Evolutionary conservation across 352 stramenopile genomes (phyloP).

Genomic region (Pythium aristosporum): DNA sequence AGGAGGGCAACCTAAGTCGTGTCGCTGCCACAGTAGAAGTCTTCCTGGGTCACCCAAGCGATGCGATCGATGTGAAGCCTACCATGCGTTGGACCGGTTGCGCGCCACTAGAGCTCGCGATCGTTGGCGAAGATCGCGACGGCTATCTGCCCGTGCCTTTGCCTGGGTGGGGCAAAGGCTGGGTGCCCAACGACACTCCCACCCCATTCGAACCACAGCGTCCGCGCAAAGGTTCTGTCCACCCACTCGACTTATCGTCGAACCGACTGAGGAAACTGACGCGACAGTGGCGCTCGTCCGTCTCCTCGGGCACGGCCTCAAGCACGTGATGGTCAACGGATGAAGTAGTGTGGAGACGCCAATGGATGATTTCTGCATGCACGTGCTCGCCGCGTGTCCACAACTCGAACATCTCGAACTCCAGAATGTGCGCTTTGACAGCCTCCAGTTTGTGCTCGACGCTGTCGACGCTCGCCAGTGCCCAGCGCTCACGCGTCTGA

Average conservation of each 20-base stretch:
- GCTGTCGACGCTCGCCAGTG: neutral
- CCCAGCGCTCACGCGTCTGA: neutral
- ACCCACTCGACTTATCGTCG: neutral
- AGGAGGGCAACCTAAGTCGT: neutral
- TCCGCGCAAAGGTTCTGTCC: neutral
- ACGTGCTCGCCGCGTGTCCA: neutral
- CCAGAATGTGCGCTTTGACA: neutral
- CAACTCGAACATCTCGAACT: neutral
- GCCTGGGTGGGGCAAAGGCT: constrained; percentile 1
- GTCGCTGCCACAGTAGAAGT: neutral
- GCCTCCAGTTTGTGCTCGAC: neutral
- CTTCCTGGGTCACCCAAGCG: neutral
- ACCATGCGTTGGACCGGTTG: neutral
- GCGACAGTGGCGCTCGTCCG: too few species aligned
- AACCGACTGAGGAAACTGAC: too few species aligned
- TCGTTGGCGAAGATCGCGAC: neutral
- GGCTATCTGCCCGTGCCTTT: neutral
- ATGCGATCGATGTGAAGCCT: neutral
- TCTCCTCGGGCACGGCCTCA: too few species aligned
- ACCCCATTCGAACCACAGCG: too few species aligned
- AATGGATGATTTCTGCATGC: too few species aligned
- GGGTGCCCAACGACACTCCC: neutral
- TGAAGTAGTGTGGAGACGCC: too few species aligned
- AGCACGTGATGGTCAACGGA: too few species aligned
- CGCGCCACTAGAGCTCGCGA: too few species aligned